phyloP scores from a whole-genome alignment of 148 eudicot genomes.

The Cornus controversa region DNA sequence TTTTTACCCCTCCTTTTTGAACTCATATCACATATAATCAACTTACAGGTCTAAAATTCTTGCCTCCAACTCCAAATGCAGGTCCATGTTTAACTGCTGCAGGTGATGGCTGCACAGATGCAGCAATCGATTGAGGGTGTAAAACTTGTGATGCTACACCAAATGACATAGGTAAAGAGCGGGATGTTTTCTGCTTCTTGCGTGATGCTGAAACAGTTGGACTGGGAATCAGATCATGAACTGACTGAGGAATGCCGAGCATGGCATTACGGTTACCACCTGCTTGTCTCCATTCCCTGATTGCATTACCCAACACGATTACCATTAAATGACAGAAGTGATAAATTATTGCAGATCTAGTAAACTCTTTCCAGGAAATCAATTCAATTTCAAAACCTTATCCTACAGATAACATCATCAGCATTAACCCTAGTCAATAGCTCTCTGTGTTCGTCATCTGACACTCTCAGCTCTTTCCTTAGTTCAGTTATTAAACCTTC shows the following conservation, averaged over 20 bases:
- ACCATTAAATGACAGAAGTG: slow-evolving; percentile 7
- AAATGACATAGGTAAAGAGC: slow-evolving; percentile 45
- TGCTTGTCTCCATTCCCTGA: slow-evolving; percentile 89
- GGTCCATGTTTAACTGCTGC: slow-evolving; percentile 42
- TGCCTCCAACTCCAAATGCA: slow-evolving; percentile 50
- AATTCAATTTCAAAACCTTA: slow-evolving; percentile 43
- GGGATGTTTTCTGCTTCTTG: slow-evolving; percentile 68
- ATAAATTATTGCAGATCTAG: neutral
- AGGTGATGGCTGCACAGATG: slow-evolving; percentile 43
- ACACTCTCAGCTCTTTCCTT: slow-evolving; percentile 90
- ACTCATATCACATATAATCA: slow-evolving; percentile 14
- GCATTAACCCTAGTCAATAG: slow-evolving; percentile 70
- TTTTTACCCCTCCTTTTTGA: neutral
- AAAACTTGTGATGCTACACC: slow-evolving; percentile 35
- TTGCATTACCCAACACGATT: slow-evolving; percentile 11
- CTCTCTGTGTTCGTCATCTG: slow-evolving; percentile 96
- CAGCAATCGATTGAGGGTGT: slow-evolving; percentile 41
- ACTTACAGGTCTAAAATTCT: slow-evolving; percentile 56
- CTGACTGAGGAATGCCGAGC: slow-evolving; percentile 42
- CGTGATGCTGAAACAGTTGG: slow-evolving; percentile 71
- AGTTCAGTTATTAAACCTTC: slow-evolving; percentile 90
- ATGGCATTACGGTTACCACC: slow-evolving; percentile 47
- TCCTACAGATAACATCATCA: slow-evolving; percentile 70
- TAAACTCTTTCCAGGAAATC: neutral
- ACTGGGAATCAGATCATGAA: slow-evolving; percentile 57